phyloP scores from a whole-genome alignment of 768 basidiomycete genomes.

The Tylopilus cervinicoccineus region DNA sequence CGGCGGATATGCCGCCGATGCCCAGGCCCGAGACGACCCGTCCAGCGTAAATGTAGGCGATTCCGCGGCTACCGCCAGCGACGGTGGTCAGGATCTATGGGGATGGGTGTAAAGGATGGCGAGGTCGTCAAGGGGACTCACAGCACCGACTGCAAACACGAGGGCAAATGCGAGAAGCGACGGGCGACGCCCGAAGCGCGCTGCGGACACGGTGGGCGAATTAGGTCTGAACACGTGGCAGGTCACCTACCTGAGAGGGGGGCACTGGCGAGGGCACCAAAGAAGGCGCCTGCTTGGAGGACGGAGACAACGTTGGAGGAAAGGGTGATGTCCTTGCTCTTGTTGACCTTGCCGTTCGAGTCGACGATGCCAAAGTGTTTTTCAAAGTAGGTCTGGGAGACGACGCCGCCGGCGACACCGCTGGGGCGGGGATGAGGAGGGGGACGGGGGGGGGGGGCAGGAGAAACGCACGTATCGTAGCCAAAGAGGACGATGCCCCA shows the following conservation, averaged over 20 bases:
- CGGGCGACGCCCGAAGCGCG: conserved; percentile 59
- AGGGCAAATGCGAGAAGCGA: conserved; percentile 58
- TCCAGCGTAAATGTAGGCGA: conserved; percentile 74
- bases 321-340: conserved; percentile 43
- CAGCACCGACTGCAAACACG: conserved; percentile 72
- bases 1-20: conserved; percentile 79
- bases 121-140: conserved; percentile 35
- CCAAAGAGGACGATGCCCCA: conserved; percentile 84
- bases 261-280: conserved; percentile 74
- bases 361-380: conserved; percentile 56
- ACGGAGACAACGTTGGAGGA: conserved; percentile 85
- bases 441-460: not conserved
- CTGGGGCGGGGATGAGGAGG: conserved; percentile 25
- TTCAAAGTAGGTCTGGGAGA: conserved; percentile 58
- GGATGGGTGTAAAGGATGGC: not conserved
- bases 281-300: conserved; percentile 84
- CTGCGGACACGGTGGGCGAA: conserved; percentile 35
- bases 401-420: conserved; percentile 68
- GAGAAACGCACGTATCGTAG: conserved; percentile 64
- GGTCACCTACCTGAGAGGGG: conserved; percentile 56
- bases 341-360: conserved; percentile 39
- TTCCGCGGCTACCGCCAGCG: conserved; percentile 50
- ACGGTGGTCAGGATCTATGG: conserved; percentile 66
- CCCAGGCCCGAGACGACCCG: conserved; percentile 78
- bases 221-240: not conserved